Base-by-base conservation (phyloP, 2,329 filamentous ascomycete species). In the Colletotrichum brevisporum region DNA sequence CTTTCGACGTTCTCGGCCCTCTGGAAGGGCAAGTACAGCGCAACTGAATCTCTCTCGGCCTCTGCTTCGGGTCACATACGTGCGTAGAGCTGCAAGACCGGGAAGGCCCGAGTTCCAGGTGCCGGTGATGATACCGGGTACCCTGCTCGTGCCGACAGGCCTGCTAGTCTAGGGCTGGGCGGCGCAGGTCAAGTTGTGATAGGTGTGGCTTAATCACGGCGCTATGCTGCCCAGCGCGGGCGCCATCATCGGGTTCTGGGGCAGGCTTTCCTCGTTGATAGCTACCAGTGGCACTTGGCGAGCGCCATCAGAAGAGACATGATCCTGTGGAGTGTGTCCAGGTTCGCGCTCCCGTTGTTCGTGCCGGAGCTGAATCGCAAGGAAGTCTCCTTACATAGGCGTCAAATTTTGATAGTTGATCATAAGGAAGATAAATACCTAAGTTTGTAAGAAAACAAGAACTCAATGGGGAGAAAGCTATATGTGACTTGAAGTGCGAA, bases 341-440 rank as follows among this genome's bases (percentile, higher is more conserved):
- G 84, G 2, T 86, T 87, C 27, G 83, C 83, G 8, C 82, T 88
- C 58, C 86, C 86, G 12, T 78, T 89, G 1, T 86, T 87, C 45
- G 85, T 83, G 1, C 82, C 84, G 1, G 71, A 68, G 12, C 78
- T 88, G 78, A 88, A 86, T 71, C 71, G 73, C 0, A 61, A 50
- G n/a, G n/a, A n/a, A n/a, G n/a, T n/a, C n/a, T n/a, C n/a, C n/a
- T n/a, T n/a, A n/a, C n/a, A n/a, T n/a, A n/a, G n/a, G n/a, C n/a
- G n/a, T n/a, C n/a, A n/a, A n/a, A n/a, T n/a, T n/a, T n/a, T n/a
- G n/a, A 9, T 31, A 31, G 27, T 24, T 24, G 21, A 24, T 24
- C 21, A n/a, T n/a, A n/a, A n/a, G n/a, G n/a, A n/a, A n/a, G n/a
- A n/a, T n/a, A n/a, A n/a, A n/a, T n/a, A n/a, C n/a, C n/a, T n/a